Evolutionary conservation across 495 filamentous ascomycete species (phyloP), one percentile per base, ranked within the genome.

Genomic region (Podospora pseudoanserina): DNA sequence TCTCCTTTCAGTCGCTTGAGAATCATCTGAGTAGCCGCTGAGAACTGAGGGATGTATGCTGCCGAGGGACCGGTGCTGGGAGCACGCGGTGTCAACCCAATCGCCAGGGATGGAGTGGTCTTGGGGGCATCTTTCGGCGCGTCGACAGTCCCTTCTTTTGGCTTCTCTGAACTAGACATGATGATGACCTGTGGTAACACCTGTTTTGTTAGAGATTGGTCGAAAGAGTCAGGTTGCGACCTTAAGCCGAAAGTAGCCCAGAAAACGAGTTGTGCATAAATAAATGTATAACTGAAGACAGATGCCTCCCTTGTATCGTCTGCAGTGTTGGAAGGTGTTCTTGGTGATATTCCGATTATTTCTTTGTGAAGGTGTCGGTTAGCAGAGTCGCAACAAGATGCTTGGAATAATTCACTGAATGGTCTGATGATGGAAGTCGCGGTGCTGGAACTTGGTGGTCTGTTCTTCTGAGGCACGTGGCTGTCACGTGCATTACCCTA

Each of bases 1-100:
- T 83, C 79, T 27, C 77, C 76, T 44, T 78, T 81, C 57, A 87
- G 81, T 19, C 85, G 77, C 64, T 84, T 83, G 13, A 88, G 79
- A 18, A 88, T 88, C 81, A 87, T 79, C 67, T 86, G 82, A 0
- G 86, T 87, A 0, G 85, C 77, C 7, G 82, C 81, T 6, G 80
- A 82, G 72, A 87, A 86, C 67, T 86, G 83, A 0, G 84, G 84
- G 26, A 82, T 72, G 68, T 84, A 84, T 20, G 61, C 32, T 5
- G 28, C 61, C 7, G 61, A 63, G 11, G 27, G 18, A 2, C 7
- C 5, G 7, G 23, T 26, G 23, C 59, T 61, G 26, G 76, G 76
- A 15, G 79, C 78, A 11, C 39, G 39, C 18, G 73, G 76, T n/a
- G 68, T 70, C 3, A 77, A 30, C 3, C 74, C 71, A 55, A 65